Conservation (phyloP, 495 filamentous ascomycete genomes). For the Penicillium diatomitis region DNA sequence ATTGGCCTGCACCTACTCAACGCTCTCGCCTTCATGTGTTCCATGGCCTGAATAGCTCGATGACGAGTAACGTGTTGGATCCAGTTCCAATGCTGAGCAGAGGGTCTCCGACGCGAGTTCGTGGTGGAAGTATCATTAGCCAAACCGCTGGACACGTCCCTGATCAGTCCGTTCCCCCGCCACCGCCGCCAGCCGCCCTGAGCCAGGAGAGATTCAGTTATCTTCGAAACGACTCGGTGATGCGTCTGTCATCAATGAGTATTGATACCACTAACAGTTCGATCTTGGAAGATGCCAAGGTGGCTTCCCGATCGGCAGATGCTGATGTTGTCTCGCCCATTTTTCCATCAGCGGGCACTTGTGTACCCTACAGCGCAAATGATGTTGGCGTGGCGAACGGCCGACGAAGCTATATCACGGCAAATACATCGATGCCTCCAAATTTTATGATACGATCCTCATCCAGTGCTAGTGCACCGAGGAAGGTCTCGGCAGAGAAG, state of each 20-base stretch:
- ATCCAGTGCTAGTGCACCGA: slow-evolving; percentile 17
- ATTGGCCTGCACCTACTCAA: slow-evolving; percentile 19
- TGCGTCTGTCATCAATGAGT: slow-evolving; percentile 36
- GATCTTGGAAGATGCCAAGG: slow-evolving; percentile 33
- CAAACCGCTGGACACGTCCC: slow-evolving; percentile 34
- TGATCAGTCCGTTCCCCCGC: slow-evolving; percentile 35
- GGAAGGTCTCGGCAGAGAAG: slow-evolving; percentile 12
- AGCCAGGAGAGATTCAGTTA: slow-evolving; percentile 28
- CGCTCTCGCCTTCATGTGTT: slow-evolving; percentile 18
- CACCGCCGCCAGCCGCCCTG: slow-evolving; percentile 30
- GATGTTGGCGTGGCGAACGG: slow-evolving; percentile 34
- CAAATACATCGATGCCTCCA: slow-evolving; percentile 17
- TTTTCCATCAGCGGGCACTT: slow-evolving; percentile 31
- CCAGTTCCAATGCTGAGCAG: slow-evolving; percentile 14
- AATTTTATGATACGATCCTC: slow-evolving; percentile 24
- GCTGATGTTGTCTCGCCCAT: slow-evolving; percentile 24
- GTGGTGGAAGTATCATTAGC: slow-evolving; percentile 31
- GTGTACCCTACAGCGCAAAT: slow-evolving; percentile 34
- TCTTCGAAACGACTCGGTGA: slow-evolving; percentile 29
- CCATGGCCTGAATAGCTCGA: slow-evolving; percentile 17
- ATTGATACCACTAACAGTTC: slow-evolving; percentile 42
- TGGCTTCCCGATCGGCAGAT: slow-evolving; percentile 19
- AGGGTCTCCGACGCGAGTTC: slow-evolving; percentile 17
- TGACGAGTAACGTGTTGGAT: slow-evolving; percentile 7
- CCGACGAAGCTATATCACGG: slow-evolving; percentile 18